Conservation (phyloP, 129 eudicot species). For the Heracleum sosnowskyi region DNA sequence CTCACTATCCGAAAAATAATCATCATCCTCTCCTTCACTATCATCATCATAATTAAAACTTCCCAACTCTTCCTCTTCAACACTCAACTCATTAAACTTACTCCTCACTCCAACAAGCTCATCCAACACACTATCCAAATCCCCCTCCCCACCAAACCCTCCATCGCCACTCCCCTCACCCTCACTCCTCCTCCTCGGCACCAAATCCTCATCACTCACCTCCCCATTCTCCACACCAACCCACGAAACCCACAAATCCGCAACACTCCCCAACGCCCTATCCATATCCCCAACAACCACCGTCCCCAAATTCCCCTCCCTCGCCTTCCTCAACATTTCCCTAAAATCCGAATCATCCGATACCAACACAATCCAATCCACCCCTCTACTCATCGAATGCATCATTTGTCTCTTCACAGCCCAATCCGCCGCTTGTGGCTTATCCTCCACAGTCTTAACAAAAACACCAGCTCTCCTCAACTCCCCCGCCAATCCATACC, state of each 20-base stretch:
- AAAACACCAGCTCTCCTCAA: conserved; percentile 76
- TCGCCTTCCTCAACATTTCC: conserved; percentile 76
- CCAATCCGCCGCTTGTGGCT: conserved; percentile 98
- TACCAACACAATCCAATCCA: conserved; percentile 87
- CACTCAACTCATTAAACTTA: conserved; percentile 24
- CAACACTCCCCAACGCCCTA: conserved; percentile 73
- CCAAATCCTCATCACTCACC: conserved; percentile 68
- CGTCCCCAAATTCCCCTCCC: conserved; percentile 73
- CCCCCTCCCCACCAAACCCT: conserved; percentile 15
- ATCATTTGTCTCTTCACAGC: conserved; percentile 87
- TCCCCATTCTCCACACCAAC: conserved; percentile 73
- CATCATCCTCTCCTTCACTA: conserved; percentile 26
- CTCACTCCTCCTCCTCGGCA: conserved; percentile 25
- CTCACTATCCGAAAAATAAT: conserved; percentile 53
- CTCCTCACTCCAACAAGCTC: conserved; percentile 35
- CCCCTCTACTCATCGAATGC: conserved; percentile 71
- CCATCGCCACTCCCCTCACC: conserved; percentile 33
- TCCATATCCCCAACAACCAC: conserved; percentile 93
- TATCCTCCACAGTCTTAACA: conserved; percentile 92
- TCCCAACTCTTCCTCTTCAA: conserved; percentile 22
- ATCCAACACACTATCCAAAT: conserved; percentile 45
- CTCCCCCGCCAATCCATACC: conserved; percentile 79
- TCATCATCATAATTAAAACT: conserved; percentile 15
- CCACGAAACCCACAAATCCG: conserved; percentile 95
- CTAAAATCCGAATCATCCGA: conserved; percentile 92